Evolutionary conservation across 306 rosid genomes (phyloP).

Genomic region (Fagus sylvatica): DNA sequence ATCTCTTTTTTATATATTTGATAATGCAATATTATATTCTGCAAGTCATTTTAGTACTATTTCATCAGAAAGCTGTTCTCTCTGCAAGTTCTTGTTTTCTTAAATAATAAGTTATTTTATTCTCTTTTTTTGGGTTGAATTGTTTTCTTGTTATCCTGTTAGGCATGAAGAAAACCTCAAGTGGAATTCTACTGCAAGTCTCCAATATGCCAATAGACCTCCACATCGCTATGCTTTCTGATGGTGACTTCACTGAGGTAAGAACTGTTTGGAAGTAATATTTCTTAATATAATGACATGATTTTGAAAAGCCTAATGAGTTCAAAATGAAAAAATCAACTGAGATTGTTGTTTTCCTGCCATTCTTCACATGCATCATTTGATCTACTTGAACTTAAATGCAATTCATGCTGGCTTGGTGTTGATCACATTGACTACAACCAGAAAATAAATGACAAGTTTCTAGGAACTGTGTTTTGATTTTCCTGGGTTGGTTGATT

Average conservation of each 20-base stretch:
- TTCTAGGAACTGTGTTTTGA: too few species aligned
- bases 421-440: background rate
- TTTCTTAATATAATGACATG: background rate
- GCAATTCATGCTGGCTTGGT: background rate
- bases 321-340: too few species aligned
- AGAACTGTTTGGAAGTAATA: background rate
- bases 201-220: slow-evolving; percentile 37
- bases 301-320: background rate
- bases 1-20: too few species aligned
- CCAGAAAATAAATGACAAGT: too few species aligned
- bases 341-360: too few species aligned
- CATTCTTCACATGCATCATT: too few species aligned
- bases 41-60: background rate
- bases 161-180: slow-evolving; percentile 40
- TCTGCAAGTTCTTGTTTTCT: background rate
- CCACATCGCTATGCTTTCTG: slow-evolving; percentile 50
- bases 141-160: slow-evolving; percentile 14
- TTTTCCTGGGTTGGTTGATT: too few species aligned
- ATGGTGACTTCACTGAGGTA: slow-evolving; percentile 70
- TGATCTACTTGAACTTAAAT: background rate
- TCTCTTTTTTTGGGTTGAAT: background rate
- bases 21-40: background rate
- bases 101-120: background rate
- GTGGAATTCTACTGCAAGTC: slow-evolving; percentile 50
- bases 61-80: background rate